Percentiles rank a stretch among this genome's conserved stretches.
These are phyloP conservation scores for Sphaceloma murrayae DNA, from an alignment of 2,329 filamentous ascomycete species.

Conservation along the genomic window DNA sequence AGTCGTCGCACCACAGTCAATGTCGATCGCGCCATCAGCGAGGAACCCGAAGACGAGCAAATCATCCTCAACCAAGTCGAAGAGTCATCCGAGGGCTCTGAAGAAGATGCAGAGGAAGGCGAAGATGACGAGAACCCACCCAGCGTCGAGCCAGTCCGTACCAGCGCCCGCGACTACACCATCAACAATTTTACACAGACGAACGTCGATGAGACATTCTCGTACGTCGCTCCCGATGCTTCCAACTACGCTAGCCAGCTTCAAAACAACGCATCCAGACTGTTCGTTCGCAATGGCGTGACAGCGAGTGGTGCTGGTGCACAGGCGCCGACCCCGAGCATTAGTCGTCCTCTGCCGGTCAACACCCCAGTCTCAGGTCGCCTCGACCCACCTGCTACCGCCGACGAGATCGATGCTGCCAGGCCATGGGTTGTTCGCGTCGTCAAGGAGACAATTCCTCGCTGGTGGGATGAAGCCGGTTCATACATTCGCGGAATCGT, in stretches of 20 bases:
- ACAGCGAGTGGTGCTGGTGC: too few relatives aligned
- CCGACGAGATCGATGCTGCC: conserved; percentile 18
- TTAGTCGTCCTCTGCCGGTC: not conserved
- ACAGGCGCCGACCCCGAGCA: not conserved
- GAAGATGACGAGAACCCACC: conserved; percentile 17
- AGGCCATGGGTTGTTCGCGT: conserved; percentile 15
- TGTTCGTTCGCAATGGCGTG: too few relatives aligned
- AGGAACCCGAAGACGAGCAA: conserved; percentile 27
- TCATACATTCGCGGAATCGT: conserved; percentile 6
- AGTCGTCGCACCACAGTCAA: not conserved
- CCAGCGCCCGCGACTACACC: not conserved
- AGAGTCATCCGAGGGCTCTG: conserved; percentile 5
- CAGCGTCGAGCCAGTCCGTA: conserved; percentile 12
- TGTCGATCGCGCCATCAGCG: conserved; percentile 28
- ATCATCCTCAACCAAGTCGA: not conserved
- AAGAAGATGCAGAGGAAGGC: conserved; percentile 8
- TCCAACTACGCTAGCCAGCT: not conserved
- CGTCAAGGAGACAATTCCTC: conserved; percentile 18
- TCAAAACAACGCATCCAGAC: too few relatives aligned
- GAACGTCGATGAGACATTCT: not conserved
- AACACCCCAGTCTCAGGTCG: not conserved
- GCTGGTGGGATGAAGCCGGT: conserved; percentile 8
- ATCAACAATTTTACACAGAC: not conserved
- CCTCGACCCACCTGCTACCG: conserved; percentile 17
- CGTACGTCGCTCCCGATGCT: conserved; percentile 3